Evolutionary conservation across 2,329 filamentous ascomycete genomes (phyloP).

Genomic region (Zarea fungicola): DNA sequence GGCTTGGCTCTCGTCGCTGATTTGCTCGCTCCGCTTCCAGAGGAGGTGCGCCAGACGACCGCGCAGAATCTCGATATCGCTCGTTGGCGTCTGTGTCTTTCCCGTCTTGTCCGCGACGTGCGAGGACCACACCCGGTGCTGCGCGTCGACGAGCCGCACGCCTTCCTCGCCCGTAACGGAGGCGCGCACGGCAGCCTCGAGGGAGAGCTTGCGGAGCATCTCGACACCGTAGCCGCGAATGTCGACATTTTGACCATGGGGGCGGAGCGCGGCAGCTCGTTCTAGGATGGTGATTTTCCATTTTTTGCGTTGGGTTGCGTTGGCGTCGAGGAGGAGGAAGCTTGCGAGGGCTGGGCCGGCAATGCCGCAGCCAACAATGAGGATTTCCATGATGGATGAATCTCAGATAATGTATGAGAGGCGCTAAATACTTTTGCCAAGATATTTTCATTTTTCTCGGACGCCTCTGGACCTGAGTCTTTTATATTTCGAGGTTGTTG

Average conservation of each 20-base stretch:
- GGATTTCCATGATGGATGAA: constrained; percentile 24
- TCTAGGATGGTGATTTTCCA: constrained; percentile 38
- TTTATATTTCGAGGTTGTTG: too few species aligned
- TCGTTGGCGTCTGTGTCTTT: constrained; percentile 41
- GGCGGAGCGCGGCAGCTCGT: constrained; percentile 31
- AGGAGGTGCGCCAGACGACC: constrained; percentile 41
- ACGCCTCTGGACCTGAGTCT: too few species aligned
- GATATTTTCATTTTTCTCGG: too few species aligned
- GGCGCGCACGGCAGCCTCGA: constrained; percentile 31
- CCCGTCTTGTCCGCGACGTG: constrained; percentile 36
- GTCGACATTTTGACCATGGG: constrained; percentile 41
- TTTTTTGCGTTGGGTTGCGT: constrained; percentile 15
- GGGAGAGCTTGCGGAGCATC: constrained; percentile 34
- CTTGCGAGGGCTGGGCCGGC: constrained; percentile 39
- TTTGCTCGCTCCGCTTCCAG: constrained; percentile 26
- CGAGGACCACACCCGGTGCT: constrained; percentile 32
- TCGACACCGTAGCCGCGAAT: constrained; percentile 37
- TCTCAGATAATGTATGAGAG: neutral
- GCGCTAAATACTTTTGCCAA: neutral
- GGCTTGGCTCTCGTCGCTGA: constrained; percentile 37
- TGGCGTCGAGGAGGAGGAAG: constrained; percentile 30
- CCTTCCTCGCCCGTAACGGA: constrained; percentile 44
- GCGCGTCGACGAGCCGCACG: constrained; percentile 37
- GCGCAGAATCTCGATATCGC: constrained; percentile 56
- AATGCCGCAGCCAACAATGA: constrained; percentile 44